These are phyloP conservation scores for Byssoonygena ceratinophila DNA, from an alignment of 2,329 filamentous ascomycete genomes.

Conservation along the genomic window DNA sequence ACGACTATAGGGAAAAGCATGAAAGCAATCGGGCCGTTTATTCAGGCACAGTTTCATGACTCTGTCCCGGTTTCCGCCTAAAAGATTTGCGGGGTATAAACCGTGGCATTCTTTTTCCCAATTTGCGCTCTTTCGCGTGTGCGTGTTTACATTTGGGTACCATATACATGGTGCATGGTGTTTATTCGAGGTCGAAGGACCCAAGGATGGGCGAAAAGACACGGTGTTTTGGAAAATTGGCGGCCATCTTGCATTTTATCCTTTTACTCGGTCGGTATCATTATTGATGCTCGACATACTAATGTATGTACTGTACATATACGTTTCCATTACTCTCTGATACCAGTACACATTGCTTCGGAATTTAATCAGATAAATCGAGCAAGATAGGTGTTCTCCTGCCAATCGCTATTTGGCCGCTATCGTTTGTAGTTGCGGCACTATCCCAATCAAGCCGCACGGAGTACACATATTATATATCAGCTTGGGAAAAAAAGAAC, in stretches of 20 bases:
- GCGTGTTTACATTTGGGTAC: conserved; percentile 5
- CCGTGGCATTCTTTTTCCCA: background rate
- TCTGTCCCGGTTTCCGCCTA: conserved; percentile 6
- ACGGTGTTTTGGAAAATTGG: conserved; percentile 9
- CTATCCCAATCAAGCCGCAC: too few species aligned
- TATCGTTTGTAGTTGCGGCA: too few species aligned
- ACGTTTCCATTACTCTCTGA: background rate
- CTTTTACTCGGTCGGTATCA: background rate
- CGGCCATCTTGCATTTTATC: background rate
- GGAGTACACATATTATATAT: too few species aligned
- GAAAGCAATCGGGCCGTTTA: background rate
- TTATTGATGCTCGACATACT: background rate
- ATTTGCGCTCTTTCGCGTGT: background rate
- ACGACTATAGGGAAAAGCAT: background rate
- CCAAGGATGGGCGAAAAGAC: conserved; percentile 5
- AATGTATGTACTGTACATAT: background rate
- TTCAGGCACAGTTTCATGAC: background rate
- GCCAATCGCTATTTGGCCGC: too few species aligned
- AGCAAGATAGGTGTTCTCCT: background rate
- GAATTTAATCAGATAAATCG: background rate
- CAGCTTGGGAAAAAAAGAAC: too few species aligned
- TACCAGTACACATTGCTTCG: background rate
- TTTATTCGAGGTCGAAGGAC: conserved; percentile 7
- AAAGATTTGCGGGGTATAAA: background rate
- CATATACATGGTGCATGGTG: conserved; percentile 3